phyloP scores from a whole-genome alignment of 1,284 basidiomycete genomes.

The Microbotryum saponariae region DNA sequence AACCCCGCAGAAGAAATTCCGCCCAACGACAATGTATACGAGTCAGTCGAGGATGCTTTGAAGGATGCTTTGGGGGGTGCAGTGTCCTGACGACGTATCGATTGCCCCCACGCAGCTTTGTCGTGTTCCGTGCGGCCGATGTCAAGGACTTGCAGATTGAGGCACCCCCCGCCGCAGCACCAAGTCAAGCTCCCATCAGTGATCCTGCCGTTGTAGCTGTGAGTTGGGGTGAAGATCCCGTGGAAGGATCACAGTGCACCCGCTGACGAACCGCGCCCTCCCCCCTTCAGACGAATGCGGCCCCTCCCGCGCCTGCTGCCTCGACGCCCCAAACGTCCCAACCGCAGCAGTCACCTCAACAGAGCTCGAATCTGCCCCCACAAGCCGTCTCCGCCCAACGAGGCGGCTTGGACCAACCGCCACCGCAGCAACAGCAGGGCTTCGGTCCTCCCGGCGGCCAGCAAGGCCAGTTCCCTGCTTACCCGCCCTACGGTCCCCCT shows the following conservation, averaged over 20 bases:
- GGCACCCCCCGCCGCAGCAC: constrained; percentile 22
- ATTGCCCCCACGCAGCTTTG: constrained; percentile 24
- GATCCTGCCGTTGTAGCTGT: constrained; percentile 39
- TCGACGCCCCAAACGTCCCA: background rate
- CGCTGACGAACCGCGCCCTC: no score
- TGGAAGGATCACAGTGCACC: no score
- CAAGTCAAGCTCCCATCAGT: constrained; percentile 20
- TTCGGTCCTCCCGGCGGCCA: constrained; percentile 14
- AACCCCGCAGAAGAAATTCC: constrained; percentile 36
- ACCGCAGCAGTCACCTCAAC: constrained; percentile 6
- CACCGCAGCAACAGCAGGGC: constrained; percentile 22
- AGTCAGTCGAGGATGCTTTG: constrained; percentile 21
- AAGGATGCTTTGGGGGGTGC: background rate
- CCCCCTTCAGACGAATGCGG: background rate
- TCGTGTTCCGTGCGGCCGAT: constrained; percentile 38
- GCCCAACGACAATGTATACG: constrained; percentile 36
- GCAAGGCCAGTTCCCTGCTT: constrained; percentile 13
- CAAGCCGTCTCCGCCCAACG: constrained; percentile 10
- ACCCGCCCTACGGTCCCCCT: constrained; percentile 15
- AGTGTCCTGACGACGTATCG: background rate
- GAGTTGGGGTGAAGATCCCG: background rate
- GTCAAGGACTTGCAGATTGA: constrained; percentile 39
- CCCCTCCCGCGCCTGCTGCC: background rate
- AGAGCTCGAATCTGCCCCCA: constrained; percentile 12
- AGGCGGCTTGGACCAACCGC: constrained; percentile 1